phyloP scores from a whole-genome alignment of 75 land plant genomes.

The Cryptomeria japonica region DNA sequence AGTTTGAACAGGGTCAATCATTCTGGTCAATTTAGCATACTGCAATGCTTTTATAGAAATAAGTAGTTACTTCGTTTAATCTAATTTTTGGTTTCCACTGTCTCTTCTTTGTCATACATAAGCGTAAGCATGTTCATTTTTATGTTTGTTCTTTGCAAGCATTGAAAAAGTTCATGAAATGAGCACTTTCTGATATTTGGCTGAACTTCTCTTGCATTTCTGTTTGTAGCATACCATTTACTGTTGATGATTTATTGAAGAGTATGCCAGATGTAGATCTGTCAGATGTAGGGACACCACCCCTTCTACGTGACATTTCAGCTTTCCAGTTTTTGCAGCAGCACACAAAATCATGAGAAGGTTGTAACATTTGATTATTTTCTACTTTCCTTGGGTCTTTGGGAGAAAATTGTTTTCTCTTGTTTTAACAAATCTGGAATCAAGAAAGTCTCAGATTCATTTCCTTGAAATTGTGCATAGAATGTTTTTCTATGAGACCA shows the following conservation, averaged over 20 bases:
- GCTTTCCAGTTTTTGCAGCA: slow-evolving; percentile 55
- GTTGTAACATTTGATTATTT: neutral
- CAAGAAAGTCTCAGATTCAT: neutral
- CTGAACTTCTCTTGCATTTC: neutral
- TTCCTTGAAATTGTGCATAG: neutral
- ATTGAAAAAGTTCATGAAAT: neutral
- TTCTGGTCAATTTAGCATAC: neutral
- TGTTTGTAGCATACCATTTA: slow-evolving; percentile 53
- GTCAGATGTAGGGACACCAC: slow-evolving; percentile 50
- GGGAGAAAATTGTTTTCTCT: neutral
- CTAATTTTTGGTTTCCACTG: neutral
- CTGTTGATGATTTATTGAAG: slow-evolving; percentile 56
- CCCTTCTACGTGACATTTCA: slow-evolving; percentile 41
- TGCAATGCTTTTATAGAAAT: neutral
- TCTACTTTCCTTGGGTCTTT: neutral
- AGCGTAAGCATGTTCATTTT: neutral
- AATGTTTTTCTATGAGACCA: neutral
- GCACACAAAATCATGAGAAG: slow-evolving; percentile 3
- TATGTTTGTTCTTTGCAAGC: neutral
- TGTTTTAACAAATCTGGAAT: neutral
- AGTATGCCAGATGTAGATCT: slow-evolving; percentile 46
- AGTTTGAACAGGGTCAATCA: neutral
- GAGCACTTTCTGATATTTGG: neutral
- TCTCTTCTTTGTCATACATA: neutral
- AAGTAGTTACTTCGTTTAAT: neutral